Conservation (phyloP, 2,329 filamentous ascomycete genomes). For the Cadophora gregata region DNA sequence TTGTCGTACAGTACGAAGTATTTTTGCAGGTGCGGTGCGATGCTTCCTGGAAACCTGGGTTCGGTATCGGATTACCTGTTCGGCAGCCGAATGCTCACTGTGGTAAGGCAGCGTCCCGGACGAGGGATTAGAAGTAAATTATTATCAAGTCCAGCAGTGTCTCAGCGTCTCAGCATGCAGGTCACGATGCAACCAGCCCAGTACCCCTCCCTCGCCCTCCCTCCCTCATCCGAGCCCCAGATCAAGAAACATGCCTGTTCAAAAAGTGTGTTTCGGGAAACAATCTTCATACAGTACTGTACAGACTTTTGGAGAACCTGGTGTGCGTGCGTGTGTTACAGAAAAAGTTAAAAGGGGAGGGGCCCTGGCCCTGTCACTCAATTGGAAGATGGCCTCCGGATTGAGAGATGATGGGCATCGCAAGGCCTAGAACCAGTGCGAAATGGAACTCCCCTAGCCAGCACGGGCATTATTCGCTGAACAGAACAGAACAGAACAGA, state of each 20-base stretch:
- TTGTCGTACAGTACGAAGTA: neutral
- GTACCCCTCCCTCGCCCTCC: too few relatives aligned
- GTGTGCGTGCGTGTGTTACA: neutral
- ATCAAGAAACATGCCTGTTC: constrained; percentile 20
- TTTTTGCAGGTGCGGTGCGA: too few relatives aligned
- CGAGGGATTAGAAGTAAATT: neutral
- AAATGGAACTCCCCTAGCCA: neutral
- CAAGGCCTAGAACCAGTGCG: constrained; percentile 1
- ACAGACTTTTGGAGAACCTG: neutral
- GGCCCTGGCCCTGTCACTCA: neutral
- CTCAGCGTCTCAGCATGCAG: constrained; percentile 20
- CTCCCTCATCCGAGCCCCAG: constrained; percentile 8
- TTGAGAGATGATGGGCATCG: neutral
- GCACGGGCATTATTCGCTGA: constrained; percentile 10
- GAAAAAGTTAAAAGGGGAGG: neutral
- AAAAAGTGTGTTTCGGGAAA: constrained; percentile 29
- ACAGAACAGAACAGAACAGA: too few relatives aligned
- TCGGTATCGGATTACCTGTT: too few relatives aligned
- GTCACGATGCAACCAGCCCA: constrained; percentile 27
- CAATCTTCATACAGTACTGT: constrained; percentile 22
- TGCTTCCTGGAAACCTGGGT: too few relatives aligned
- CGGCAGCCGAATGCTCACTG: neutral
- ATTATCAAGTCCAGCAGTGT: neutral
- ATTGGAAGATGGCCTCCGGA: neutral
- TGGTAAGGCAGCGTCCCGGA: constrained; percentile 9